Evolutionary conservation across 371 early-diverging fungal genomes (phyloP).

Genomic region (Mucor ambiguus): DNA sequence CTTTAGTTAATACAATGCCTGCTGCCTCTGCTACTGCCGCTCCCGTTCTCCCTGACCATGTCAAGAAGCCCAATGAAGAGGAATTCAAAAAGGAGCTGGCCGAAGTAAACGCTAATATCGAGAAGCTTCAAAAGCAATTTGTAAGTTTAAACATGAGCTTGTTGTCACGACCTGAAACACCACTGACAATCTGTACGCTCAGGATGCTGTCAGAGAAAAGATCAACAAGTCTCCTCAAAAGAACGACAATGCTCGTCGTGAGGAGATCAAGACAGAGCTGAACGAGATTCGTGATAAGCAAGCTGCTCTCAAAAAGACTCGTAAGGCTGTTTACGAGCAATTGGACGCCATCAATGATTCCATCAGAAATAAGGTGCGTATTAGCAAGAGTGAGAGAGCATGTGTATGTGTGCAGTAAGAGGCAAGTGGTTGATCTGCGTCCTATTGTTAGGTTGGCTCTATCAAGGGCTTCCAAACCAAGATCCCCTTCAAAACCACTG

Average conservation of each 20-base stretch:
- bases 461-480: conserved; percentile 67
- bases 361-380: conserved; percentile 71
- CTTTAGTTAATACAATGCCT: background rate
- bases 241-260: conserved; percentile 49
- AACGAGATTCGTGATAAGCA: conserved; percentile 67
- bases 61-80: conserved; percentile 59
- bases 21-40: conserved; percentile 13
- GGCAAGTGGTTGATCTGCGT: background rate
- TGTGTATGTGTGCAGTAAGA: background rate
- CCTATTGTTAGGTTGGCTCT: conserved; percentile 20
- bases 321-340: conserved; percentile 63
- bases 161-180: background rate
- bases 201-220: conserved; percentile 66
- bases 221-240: conserved; percentile 53
- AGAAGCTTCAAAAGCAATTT: conserved; percentile 58
- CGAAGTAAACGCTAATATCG: conserved; percentile 56
- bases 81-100: conserved; percentile 51
- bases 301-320: conserved; percentile 55
- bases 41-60: conserved; percentile 38
- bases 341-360: conserved; percentile 68
- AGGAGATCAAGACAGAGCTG: conserved; percentile 62
- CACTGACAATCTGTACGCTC: conserved; percentile 3
- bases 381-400: background rate
- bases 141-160: conserved; percentile 35
- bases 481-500: conserved; percentile 75